phyloP scores from a whole-genome alignment of 768 basidiomycete genomes.

The Leccinum fibrillosum region DNA sequence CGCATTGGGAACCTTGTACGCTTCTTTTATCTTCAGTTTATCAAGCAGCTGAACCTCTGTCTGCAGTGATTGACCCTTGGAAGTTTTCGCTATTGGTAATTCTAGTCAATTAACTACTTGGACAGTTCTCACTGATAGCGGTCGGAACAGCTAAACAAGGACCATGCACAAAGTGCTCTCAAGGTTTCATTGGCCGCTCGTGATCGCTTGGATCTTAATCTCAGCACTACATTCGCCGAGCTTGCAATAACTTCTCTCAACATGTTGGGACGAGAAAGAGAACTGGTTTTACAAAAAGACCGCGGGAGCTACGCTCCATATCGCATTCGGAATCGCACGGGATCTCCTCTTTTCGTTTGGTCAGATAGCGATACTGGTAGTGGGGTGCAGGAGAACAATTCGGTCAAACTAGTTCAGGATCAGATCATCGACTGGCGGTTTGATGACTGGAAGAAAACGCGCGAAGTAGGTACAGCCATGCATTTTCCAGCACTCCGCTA shows the following conservation, averaged over 20 bases:
- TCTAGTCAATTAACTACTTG: neutral
- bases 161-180: slow-evolving; percentile 47
- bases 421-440: slow-evolving; percentile 92
- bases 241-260: slow-evolving; percentile 71
- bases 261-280: slow-evolving; percentile 72
- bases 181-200: slow-evolving; percentile 64
- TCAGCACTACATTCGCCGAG: slow-evolving; percentile 89
- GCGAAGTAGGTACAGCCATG: slow-evolving; percentile 60
- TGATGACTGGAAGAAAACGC: slow-evolving; percentile 91
- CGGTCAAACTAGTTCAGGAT: slow-evolving; percentile 66
- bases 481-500: neutral
- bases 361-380: slow-evolving; percentile 65
- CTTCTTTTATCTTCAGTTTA: neutral
- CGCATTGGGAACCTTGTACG: slow-evolving; percentile 95
- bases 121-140: slow-evolving; percentile 11
- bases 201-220: slow-evolving; percentile 85
- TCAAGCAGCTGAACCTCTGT: slow-evolving; percentile 9
- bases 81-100: slow-evolving; percentile 70
- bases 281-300: slow-evolving; percentile 66
- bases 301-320: slow-evolving; percentile 93
- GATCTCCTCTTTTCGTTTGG: slow-evolving; percentile 82
- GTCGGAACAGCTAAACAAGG: slow-evolving; percentile 51
- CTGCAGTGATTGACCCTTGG: slow-evolving; percentile 92
- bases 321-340: slow-evolving; percentile 87
- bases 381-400: slow-evolving; percentile 44